phyloP scores from a whole-genome alignment of 129 eudicot genomes.

The Tagetes erecta region DNA sequence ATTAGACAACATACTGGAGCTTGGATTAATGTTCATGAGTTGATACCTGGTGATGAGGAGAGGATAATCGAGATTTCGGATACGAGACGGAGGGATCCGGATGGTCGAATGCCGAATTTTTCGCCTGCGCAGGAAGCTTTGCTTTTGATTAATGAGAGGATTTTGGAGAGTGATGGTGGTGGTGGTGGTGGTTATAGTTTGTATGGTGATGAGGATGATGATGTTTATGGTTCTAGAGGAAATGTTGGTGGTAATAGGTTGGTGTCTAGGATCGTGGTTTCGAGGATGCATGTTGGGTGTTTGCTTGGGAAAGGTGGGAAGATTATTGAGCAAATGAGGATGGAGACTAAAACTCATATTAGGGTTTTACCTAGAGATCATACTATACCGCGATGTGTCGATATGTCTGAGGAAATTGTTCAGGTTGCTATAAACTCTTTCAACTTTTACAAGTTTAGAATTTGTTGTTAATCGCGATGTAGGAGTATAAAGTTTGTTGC shows the following conservation, averaged over 20 bases:
- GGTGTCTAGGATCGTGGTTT: conserved; percentile 86
- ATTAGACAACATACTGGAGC: conserved; percentile 97
- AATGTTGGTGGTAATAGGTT: conserved; percentile 47
- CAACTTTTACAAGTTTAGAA: neutral
- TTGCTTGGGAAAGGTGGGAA: conserved; percentile 97
- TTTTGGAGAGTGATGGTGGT: conserved; percentile 81
- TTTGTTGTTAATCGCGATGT: too few relatives aligned
- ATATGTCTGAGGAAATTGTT: conserved; percentile 93
- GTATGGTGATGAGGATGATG: conserved; percentile 44
- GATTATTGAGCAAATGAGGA: conserved; percentile 98
- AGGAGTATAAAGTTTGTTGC: too few relatives aligned
- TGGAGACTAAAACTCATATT: conserved; percentile 92
- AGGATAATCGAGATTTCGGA: conserved; percentile 96
- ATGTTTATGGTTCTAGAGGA: conserved; percentile 47
- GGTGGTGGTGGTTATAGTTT: conserved; percentile 47
- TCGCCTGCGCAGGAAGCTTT: conserved; percentile 98
- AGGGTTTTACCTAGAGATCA: conserved; percentile 95
- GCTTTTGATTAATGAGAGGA: conserved; percentile 89
- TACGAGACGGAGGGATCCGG: conserved; percentile 88
- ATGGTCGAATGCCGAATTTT: conserved; percentile 86
- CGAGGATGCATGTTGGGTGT: conserved; percentile 92
- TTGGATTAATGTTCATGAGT: conserved; percentile 90
- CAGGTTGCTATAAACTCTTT: conserved; percentile 53
- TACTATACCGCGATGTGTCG: conserved; percentile 79
- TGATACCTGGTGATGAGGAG: conserved; percentile 88